Evolutionary conservation across 352 stramenopile genomes (phyloP).

Genomic region (Phytopythium aichiense): DNA sequence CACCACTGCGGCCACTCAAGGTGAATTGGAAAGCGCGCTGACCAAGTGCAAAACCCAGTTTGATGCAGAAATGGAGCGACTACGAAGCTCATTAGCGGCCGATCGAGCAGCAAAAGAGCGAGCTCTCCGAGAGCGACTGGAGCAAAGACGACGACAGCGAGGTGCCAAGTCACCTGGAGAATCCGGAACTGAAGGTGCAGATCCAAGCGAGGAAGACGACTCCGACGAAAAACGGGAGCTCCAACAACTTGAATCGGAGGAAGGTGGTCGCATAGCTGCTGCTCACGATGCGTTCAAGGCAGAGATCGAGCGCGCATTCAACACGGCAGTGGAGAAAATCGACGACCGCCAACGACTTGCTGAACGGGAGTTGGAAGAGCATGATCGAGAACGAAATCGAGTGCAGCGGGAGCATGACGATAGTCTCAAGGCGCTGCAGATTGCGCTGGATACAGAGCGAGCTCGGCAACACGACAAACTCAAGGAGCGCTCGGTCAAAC

Average conservation of each 20-base stretch:
- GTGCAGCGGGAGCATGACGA: constrained; percentile 22
- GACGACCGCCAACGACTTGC: not conserved
- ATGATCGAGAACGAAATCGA: constrained; percentile 14
- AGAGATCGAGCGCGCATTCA: constrained; percentile 12
- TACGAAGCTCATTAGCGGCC: constrained; percentile 14
- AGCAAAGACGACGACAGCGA: constrained; percentile 7
- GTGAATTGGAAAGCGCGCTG: constrained; percentile 27
- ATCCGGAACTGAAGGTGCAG: not conserved
- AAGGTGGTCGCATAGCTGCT: not conserved
- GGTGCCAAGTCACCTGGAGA: not conserved
- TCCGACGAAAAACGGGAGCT: not conserved
- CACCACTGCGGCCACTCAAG: constrained; percentile 9
- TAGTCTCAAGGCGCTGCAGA: constrained; percentile 12
- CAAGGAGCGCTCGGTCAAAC: constrained; percentile 19
- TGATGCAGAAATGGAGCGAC: constrained; percentile 16
- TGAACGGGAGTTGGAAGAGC: not conserved
- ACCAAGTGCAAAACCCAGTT: constrained; percentile 19
- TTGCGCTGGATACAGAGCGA: constrained; percentile 22
- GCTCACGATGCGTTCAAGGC: constrained; percentile 6
- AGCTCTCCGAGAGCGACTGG: constrained; percentile 16
- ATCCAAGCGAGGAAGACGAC: no score
- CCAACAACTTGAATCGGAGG: not conserved
- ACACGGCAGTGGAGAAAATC: not conserved
- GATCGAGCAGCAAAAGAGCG: constrained; percentile 20
- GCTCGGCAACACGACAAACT: constrained; percentile 34